Evolutionary conservation across 2,329 filamentous ascomycete genomes (phyloP).

Genomic region (Penicillium brevicompactum): DNA sequence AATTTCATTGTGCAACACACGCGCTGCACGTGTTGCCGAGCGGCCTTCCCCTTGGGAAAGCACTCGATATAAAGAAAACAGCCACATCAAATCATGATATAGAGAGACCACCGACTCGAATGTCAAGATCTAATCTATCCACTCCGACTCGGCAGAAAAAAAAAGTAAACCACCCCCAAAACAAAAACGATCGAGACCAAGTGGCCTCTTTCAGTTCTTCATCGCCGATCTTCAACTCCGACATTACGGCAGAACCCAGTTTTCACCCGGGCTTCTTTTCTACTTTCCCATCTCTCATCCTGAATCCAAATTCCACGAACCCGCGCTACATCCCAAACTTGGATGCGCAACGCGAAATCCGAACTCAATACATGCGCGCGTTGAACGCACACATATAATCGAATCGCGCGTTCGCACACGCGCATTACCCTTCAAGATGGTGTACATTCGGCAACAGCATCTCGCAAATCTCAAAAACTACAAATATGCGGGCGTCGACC

Average conservation of each 20-base stretch:
- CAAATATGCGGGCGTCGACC: conserved; percentile 92
- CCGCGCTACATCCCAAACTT: background rate
- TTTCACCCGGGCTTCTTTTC: conserved; percentile 1
- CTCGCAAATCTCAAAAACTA: conserved; percentile 88
- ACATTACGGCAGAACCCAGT: background rate
- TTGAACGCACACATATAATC: background rate
- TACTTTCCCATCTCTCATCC: background rate
- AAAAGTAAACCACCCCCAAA: background rate
- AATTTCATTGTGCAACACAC: background rate
- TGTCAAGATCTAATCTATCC: conserved; percentile 2
- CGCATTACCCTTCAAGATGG: conserved; percentile 60
- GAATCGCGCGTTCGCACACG: conserved; percentile 2
- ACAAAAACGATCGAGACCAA: conserved; percentile 7
- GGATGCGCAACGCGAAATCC: background rate
- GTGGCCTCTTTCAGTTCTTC: conserved; percentile 4
- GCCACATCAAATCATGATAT: no score
- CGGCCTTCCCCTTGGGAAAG: background rate
- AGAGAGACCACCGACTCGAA: background rate
- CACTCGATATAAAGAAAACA: background rate
- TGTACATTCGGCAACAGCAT: conserved; percentile 91
- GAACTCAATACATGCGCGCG: conserved; percentile 3
- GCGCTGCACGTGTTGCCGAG: conserved; percentile 14
- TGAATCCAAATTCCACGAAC: background rate
- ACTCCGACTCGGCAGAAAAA: conserved; percentile 12
- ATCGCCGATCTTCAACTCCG: conserved; percentile 7